phyloP scores from a whole-genome alignment of 805 yeast genomes.

The Candida railenensis region DNA sequence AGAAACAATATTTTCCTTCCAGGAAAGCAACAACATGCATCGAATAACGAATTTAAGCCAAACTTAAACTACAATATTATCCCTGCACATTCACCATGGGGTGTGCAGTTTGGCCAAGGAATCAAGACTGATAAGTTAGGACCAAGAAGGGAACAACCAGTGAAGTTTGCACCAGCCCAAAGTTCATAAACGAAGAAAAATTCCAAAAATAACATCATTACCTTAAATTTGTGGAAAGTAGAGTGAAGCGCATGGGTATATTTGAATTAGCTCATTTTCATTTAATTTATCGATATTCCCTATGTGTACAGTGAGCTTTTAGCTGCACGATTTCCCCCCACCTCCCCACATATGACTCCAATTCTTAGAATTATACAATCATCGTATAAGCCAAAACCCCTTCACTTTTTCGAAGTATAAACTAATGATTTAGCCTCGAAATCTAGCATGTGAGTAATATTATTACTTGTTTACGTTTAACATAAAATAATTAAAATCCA shows the following conservation, averaged over 20 bases:
- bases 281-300: too few species aligned
- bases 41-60: slow-evolving; percentile 2
- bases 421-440: background rate
- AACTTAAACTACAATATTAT: slow-evolving; percentile 22
- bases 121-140: slow-evolving; percentile 43
- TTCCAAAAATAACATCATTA: background rate
- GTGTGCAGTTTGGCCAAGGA: slow-evolving; percentile 43
- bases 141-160: slow-evolving; percentile 43
- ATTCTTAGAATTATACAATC: background rate
- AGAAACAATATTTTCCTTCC: slow-evolving; percentile 4
- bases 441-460: background rate
- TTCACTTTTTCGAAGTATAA: background rate
- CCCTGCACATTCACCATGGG: slow-evolving; percentile 40
- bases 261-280: too few species aligned
- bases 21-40: background rate
- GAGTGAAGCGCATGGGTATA: too few species aligned
- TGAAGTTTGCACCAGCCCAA: slow-evolving; percentile 35
- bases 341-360: background rate
- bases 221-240: too few species aligned
- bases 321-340: background rate
- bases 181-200: background rate
- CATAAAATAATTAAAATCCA: background rate
- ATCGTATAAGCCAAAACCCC: background rate
- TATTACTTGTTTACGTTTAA: background rate
- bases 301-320: too few species aligned